Percentiles rank a stretch among this genome's conserved stretches.
phyloP scores from a whole-genome alignment of 257 asterid species.

The Eustoma russellianum region DNA sequence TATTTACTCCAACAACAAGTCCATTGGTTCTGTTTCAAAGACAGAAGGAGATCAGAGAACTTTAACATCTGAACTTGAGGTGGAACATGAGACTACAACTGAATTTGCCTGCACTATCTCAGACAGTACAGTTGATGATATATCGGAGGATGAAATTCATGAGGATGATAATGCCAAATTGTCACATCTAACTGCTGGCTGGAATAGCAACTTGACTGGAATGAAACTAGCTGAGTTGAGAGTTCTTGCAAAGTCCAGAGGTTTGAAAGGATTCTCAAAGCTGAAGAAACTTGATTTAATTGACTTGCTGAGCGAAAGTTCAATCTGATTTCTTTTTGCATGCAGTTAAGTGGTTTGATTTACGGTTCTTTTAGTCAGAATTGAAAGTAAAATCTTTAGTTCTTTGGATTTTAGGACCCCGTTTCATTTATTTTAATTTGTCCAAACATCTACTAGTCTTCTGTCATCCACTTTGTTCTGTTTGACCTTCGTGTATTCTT shows the following conservation, averaged over 20 bases:
- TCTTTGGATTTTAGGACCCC: background rate
- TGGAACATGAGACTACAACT: conserved; percentile 29
- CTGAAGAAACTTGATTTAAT: conserved; percentile 27
- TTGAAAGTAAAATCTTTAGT: background rate
- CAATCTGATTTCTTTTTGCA: conserved; percentile 8
- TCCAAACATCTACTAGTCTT: too few relatives aligned
- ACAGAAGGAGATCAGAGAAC: conserved; percentile 15
- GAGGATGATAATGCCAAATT: conserved; percentile 12
- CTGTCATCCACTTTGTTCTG: too few relatives aligned
- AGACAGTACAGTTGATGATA: conserved; percentile 24
- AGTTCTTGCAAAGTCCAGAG: conserved; percentile 30
- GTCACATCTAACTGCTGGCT: conserved; percentile 4
- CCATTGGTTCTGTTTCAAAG: conserved; percentile 13
- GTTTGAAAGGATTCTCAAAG: conserved; percentile 30
- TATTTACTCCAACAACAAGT: conserved; percentile 15
- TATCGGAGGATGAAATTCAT: conserved; percentile 17
- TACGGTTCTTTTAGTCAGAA: background rate
- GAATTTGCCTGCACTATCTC: conserved; percentile 25
- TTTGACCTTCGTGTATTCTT: too few relatives aligned
- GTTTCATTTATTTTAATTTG: too few relatives aligned
- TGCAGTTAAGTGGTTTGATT: background rate
- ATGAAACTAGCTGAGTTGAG: conserved; percentile 29
- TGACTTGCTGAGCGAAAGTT: conserved; percentile 24
- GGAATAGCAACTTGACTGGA: conserved; percentile 12
- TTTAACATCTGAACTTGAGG: conserved; percentile 18